Evolutionary conservation across 805 yeast genomes (phyloP), one percentile per base, ranked within the genome.

Genomic region (Saccharomycopsis guyanensis): DNA sequence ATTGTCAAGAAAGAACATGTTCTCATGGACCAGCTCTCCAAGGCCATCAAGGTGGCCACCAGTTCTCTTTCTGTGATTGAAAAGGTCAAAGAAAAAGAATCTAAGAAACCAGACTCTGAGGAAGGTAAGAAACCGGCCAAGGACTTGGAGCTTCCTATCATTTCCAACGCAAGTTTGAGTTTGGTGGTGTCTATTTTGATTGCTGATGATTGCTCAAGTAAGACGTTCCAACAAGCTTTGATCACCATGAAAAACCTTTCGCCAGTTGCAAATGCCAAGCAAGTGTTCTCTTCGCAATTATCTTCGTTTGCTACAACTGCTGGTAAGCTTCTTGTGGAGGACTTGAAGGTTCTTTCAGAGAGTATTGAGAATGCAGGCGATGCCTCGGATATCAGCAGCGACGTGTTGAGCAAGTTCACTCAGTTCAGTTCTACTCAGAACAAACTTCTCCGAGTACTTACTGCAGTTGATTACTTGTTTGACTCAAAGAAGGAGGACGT

Each of bases 341-440:
- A 84, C 53, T 62, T 89, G 43, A 64, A 71, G 34, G 59, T 56
- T 1, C 66, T 86, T 38, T 61, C 74, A 1, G 57, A 53, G 1
- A 78, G 73, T 27, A 68, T 84, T 29, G 49, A 61, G 16, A 57
- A 58, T 1, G 60, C 64, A 18, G 43, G 55, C 35, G 66, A 60
- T 29, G 70, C 68, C 3, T 68, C 68, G 23, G 78, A 75, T 23
- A 68, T 77, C 24, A 75, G 73, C 40, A 70, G 74, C 19, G 76
- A 73, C 22, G 65, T 78, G 2, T 69, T 88, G 50, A 65, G 75
- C 23, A 77, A 76, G 55, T 86, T 89, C 57, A 84, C 93, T 2
- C 75, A 86, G 0, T 76, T 88, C 1, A 78, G 84, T 36, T 84
- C 96, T 0, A 88, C 84, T 51, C 97, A 93, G 60, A 85, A 96